Conservation (phyloP, 1,284 basidiomycete species). For the Fomes fomentarius region DNA sequence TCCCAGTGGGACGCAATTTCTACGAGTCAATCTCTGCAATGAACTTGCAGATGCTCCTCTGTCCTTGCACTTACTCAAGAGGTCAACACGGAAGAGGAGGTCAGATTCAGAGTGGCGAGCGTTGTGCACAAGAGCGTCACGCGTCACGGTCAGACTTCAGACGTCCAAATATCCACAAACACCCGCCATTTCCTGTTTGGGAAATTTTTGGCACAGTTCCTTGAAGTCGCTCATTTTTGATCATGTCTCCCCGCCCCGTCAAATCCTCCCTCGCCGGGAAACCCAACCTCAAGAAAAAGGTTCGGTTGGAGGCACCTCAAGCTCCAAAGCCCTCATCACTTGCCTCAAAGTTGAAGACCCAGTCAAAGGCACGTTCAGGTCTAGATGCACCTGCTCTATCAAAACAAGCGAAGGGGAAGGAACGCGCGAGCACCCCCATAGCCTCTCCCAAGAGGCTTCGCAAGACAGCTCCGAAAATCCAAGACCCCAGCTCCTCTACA, state of each 20-base stretch:
- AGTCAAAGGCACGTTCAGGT: background rate
- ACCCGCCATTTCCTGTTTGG: slow-evolving; percentile 22
- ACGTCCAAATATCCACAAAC: slow-evolving; percentile 31
- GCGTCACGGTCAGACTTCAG: too few relatives aligned
- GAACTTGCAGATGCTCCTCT: too few relatives aligned
- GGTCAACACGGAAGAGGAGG: too few relatives aligned
- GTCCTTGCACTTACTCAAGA: too few relatives aligned
- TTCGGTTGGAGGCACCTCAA: slow-evolving; percentile 6
- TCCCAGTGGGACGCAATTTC: too few relatives aligned
- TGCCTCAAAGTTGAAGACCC: slow-evolving; percentile 4
- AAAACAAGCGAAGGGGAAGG: slow-evolving; percentile 25
- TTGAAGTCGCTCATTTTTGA: background rate
- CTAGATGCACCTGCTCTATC: slow-evolving; percentile 2
- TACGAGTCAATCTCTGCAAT: too few relatives aligned
- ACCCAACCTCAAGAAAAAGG: slow-evolving; percentile 21
- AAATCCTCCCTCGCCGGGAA: slow-evolving; percentile 14
- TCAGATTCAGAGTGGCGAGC: too few relatives aligned
- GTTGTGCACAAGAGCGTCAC: too few relatives aligned
- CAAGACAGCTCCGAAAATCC: background rate
- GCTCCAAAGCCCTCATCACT: too few relatives aligned
- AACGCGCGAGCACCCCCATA: slow-evolving; percentile 17
- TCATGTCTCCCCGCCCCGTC: slow-evolving; percentile 3
- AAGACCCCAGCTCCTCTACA: slow-evolving; percentile 20
- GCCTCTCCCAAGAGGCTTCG: slow-evolving; percentile 7
- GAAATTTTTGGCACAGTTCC: slow-evolving; percentile 17